A percentile compares a stretch with the other conserved stretches of the same genome.
Evolutionary conservation across 192 early-diverging fungal genomes (phyloP).

Genomic region (Diversispora epigaea): DNA sequence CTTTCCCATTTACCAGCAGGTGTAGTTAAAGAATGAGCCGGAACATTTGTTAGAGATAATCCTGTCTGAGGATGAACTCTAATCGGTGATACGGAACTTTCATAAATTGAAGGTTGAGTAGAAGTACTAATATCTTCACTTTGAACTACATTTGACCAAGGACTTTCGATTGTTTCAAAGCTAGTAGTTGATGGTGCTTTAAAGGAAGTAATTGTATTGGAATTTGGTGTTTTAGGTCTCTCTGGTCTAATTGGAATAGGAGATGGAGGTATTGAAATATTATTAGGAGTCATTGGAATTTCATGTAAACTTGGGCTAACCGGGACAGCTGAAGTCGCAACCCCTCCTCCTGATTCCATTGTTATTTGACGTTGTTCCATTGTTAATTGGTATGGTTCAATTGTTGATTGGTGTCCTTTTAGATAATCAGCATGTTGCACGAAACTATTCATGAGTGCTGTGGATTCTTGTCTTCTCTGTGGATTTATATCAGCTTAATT

Average conservation of each 20-base stretch:
- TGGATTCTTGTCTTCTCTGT: conserved; percentile 51
- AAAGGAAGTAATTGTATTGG: neutral
- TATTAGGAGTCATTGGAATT: conserved; percentile 19
- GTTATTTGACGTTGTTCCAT: no score
- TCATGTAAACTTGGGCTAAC: conserved; percentile 11
- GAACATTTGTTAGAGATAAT: neutral
- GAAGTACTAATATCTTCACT: conserved; percentile 3
- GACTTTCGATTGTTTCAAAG: conserved; percentile 15
- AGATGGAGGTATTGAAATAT: neutral
- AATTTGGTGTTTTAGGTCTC: neutral
- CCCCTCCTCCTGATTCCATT: no score
- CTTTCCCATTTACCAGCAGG: conserved; percentile 66
- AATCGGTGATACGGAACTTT: neutral
- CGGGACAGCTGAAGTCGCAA: neutral
- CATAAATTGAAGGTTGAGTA: conserved; percentile 1
- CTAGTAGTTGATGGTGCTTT: conserved; percentile 24
- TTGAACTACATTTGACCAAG: neutral
- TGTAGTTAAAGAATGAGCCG: conserved; percentile 8
- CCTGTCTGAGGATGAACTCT: conserved; percentile 10
- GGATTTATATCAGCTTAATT: conserved; percentile 55
- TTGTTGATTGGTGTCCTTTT: conserved; percentile 1
- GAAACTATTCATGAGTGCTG: conserved; percentile 45
- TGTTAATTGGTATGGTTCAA: no score
- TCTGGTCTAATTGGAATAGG: neutral
- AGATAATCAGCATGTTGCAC: conserved; percentile 56